Evolutionary conservation across 768 basidiomycete genomes (phyloP).

Genomic region (Termitomyces sp.): DNA sequence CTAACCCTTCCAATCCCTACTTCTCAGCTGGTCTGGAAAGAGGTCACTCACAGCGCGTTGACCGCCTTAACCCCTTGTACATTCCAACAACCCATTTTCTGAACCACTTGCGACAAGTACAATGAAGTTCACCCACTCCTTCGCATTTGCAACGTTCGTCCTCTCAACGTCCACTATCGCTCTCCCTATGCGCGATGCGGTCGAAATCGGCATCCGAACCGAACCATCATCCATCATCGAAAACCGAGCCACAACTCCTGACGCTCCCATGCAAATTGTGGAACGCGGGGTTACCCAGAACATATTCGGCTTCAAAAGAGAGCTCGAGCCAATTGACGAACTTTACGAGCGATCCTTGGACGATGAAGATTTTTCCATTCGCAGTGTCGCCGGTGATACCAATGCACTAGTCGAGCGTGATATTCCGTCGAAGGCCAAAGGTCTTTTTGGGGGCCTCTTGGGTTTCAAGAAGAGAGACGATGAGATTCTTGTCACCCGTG

Average conservation of each 20-base stretch:
- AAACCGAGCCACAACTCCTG: neutral
- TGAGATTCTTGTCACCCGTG: neutral
- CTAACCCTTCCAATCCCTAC: neutral
- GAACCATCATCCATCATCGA: neutral
- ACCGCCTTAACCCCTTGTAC: conserved; percentile 7
- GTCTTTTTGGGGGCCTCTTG: neutral
- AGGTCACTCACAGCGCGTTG: conserved; percentile 12
- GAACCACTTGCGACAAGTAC: neutral
- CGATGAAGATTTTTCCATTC: neutral
- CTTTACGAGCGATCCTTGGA: neutral
- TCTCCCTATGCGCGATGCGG: conserved; percentile 2
- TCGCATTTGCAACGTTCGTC: conserved; percentile 1
- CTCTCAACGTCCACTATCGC: conserved; percentile 1
- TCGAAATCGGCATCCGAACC: neutral
- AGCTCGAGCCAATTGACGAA: neutral
- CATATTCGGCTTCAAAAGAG: neutral
- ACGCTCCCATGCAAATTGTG: neutral
- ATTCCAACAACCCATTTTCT: neutral
- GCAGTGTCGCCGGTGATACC: neutral
- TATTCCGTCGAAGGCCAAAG: neutral
- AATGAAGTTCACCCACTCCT: conserved; percentile 7
- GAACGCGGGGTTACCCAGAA: neutral
- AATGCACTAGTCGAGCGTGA: neutral
- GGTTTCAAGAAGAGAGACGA: neutral
- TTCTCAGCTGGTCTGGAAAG: conserved; percentile 15